Evolutionary conservation across 768 basidiomycete genomes (phyloP).

Genomic region (Gymnopilus junonius): DNA sequence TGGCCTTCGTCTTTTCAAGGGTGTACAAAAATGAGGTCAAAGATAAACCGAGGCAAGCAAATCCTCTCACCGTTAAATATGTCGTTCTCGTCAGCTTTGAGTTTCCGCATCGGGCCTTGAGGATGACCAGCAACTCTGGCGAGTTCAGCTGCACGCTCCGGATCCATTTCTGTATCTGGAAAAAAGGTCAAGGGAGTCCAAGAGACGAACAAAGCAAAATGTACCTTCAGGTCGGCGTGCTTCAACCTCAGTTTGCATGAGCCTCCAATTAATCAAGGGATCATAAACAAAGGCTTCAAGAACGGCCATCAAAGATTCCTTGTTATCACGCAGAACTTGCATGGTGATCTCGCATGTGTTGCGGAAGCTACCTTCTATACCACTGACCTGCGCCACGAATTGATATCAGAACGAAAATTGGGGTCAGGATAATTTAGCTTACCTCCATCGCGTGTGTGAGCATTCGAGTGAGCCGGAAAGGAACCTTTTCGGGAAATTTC

Average conservation of each 20-base stretch:
- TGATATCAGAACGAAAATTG: slow-evolving; percentile 14
- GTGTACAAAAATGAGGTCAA: neutral
- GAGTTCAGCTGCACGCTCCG: slow-evolving; percentile 64
- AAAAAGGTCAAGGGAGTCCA: slow-evolving; percentile 21
- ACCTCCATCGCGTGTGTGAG: slow-evolving; percentile 99
- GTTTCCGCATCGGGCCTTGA: slow-evolving; percentile 79
- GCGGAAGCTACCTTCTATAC: slow-evolving; percentile 96
- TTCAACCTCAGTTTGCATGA: slow-evolving; percentile 86
- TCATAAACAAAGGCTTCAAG: slow-evolving; percentile 99
- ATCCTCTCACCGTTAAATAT: slow-evolving; percentile 79
- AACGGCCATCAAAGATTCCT: slow-evolving; percentile 99
- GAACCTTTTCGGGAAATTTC: slow-evolving; percentile 98
- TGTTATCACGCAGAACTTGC: slow-evolving; percentile 94
- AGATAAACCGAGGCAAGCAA: neutral
- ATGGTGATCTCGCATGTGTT: slow-evolving; percentile 98
- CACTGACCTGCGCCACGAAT: slow-evolving; percentile 71
- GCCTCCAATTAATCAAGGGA: slow-evolving; percentile 95
- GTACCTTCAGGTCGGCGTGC: slow-evolving; percentile 70
- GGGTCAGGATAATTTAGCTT: slow-evolving; percentile 22
- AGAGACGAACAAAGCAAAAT: slow-evolving; percentile 11
- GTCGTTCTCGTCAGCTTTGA: slow-evolving; percentile 92
- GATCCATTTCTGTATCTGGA: slow-evolving; percentile 46
- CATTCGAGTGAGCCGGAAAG: slow-evolving; percentile 98
- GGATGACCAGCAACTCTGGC: slow-evolving; percentile 72
- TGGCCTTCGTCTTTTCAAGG: slow-evolving; percentile 46